Evolutionary conservation across 2,329 filamentous ascomycete genomes (phyloP), one percentile per base, ranked within the genome.

Genomic region (Gaeumannomyces sp.): DNA sequence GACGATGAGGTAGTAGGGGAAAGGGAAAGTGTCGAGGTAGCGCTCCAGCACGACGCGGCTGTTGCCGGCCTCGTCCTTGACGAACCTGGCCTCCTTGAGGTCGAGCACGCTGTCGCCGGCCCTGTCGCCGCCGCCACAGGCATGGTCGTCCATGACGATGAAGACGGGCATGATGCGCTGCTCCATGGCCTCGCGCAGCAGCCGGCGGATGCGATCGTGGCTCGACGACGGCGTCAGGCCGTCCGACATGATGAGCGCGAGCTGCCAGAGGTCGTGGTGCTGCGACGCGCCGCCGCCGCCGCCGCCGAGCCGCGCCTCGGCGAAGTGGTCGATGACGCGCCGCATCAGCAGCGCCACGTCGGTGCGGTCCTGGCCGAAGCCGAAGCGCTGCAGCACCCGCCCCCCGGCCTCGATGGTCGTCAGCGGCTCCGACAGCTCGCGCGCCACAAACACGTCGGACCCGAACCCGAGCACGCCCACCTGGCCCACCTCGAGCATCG

Each of bases 101-200:
- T 97, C 93, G 72, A 98, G 78, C 67, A 99, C 96, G 71, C 88
- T 90, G 67, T 86, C 83, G 16, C 66, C 83, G 16, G 66, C 60
- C 13, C 59, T 58, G 35, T 14, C 16, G 53, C 56, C 60, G 29
- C 29, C 38, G 31, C 22, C 59, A 25, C 28, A 31, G 73, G 75
- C 75, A 69, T 75, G 76, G 70, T 86, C 83, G 79, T 99, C 95
- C 73, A 99, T 92, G 72, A 99, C 90, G 71, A 99, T 92, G 75
- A 99, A 99, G 7, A 99, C 94, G 68, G 98, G 88, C 92, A 99
- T 97, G 73, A 99, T 96, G 22, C 93, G 84, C 77, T 97, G 92
- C 76, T 97, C 93, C 72, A 93, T 88, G 1, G 95, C 94, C 76
- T 94, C 89, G 13, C 95, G 84, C 14, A 99, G 87, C 28, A 98